Base-by-base conservation (phyloP, 129 eudicot species). In the Arctium lappa region DNA sequence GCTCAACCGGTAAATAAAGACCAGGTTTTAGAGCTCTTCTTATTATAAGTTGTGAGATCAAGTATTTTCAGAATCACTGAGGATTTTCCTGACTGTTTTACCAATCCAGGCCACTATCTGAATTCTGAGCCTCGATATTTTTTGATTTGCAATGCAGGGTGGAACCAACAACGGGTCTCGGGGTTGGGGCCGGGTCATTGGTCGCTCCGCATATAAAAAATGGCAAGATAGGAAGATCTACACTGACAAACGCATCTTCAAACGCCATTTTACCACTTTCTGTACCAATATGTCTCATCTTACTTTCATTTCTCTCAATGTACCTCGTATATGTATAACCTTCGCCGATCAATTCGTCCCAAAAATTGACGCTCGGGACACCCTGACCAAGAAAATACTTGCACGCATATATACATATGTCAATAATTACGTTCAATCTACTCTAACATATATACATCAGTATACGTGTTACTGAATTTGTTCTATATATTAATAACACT, bases 91-190 rank as follows among this genome's bases (percentile, higher is more conserved):
- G 8, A 60, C 29, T 0, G 30, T 60, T n/a, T 60, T 6, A 8
- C 5, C 7, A 12, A 15, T 13, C n/a, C 2, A 13, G 18, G 7
- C 18, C 70, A 10, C 73, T 34, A 53, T 22, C 53, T 37, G 27
- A 22, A 22, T 22, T 22, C 27, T 38, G 4, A 38, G 66, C 81
- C 39, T 4, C 5, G 13, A 22, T 74, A 39, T 1, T 48, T 82
- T 56, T 83, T 63, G 22, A 39, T 75, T 39, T 81, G 48, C 36
- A 48, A 31, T 77, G 91, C 87, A 93, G 98, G 79, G 78, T 86
- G 73, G 88, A 84, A 73, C 86, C 83, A 79, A 56, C 89, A 60
- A 69, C 86, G 36, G 68, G 29, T 16, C 18, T n/a, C 15, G 75
- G 50, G 29, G 37, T 31, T 0, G 92, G 63, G 77, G 83, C 85